Base-by-base conservation (phyloP, 2,329 filamentous ascomycete species). In the Huntiella omanensis region DNA sequence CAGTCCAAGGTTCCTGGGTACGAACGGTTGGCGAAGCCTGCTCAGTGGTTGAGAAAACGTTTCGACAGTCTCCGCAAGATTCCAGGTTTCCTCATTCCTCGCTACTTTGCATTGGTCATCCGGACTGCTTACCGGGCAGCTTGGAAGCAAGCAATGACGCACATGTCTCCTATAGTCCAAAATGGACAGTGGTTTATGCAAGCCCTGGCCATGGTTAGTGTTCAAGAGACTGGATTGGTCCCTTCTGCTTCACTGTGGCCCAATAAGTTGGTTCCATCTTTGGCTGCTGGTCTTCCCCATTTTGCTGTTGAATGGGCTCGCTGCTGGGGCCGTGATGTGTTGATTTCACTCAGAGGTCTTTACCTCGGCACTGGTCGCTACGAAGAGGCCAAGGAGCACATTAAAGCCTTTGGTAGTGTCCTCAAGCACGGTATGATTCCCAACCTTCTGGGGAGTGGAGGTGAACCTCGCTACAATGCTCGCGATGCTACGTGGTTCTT, bases 391-490 rank as follows among this genome's bases (percentile, higher is more conserved):
- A 87, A 77, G 57, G 86, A 96, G 59, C 92, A 98, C 57, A 94
- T 98, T 49, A 67, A 85, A 50, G 88, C 87, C 6, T 98, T 98
- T 63, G 87, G 83, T 2, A 94, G 86, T 58, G 87, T 98, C 8
- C 66, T 98, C 54, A 98, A 98, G 67, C 91, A 98, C 55, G 91
- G 91, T 43, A 93, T 96, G 86, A 87, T 98, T 48, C 91, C 91
- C 11, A 98, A 98, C 56, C 70, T 98, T 15, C 69, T 98, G 11
- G 80, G 85, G 53, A 84, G 83, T 50, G 87, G 91, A 5, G 83
- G 80, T 50, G 71, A 79, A 12, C 91, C 91, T 3, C 74, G 91
- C 19, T 98, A 96, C 66, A 98, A 98, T 60, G 87, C 91, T 38
- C 75, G 91, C 50, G 91, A 98, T 61, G 94, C 91, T 0, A 76